A percentile compares a stretch with the other conserved stretches of the same genome.
phyloP scores from a whole-genome alignment of 371 early-diverging fungal genomes.

The Rhizopus arrhizus region DNA sequence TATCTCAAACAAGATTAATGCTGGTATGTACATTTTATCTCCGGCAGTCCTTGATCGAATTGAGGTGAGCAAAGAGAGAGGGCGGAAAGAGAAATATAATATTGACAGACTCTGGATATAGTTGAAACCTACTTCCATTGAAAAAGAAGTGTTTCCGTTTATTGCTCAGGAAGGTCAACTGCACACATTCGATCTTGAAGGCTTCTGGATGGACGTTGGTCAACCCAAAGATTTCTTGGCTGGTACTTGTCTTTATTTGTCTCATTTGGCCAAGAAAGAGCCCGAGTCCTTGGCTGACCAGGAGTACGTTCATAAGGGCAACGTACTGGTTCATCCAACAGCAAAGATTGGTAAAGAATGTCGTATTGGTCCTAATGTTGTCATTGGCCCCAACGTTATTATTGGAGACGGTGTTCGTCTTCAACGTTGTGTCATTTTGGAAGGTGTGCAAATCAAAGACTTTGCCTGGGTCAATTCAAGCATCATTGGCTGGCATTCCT shows the following conservation, averaged over 20 bases:
- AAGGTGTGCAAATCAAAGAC: conserved; percentile 85
- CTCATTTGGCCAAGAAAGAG: conserved; percentile 73
- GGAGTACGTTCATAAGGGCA: conserved; percentile 73
- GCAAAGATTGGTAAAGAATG: conserved; percentile 93
- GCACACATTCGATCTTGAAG: conserved; percentile 91
- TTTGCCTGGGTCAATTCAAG: conserved; percentile 88
- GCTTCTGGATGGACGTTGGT: conserved; percentile 99
- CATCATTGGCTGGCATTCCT: conserved; percentile 97
- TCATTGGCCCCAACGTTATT: conserved; percentile 89
- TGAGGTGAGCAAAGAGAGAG: conserved; percentile 51
- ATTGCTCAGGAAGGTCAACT: conserved; percentile 89
- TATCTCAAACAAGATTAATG: conserved; percentile 97
- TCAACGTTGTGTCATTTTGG: conserved; percentile 87
- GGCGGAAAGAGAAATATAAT: background rate
- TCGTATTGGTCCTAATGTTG: conserved; percentile 95
- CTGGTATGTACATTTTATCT: conserved; percentile 98
- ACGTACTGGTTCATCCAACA: conserved; percentile 87
- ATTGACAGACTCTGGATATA: conserved; percentile 3
- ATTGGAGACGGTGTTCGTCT: conserved; percentile 96
- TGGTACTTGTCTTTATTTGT: conserved; percentile 92
- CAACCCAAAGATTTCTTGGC: conserved; percentile 98
- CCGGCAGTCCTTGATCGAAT: conserved; percentile 92
- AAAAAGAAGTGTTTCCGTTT: conserved; percentile 96
- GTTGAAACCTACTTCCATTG: conserved; percentile 90
- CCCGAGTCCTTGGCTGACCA: conserved; percentile 71